Evolutionary conservation across 768 basidiomycete species (phyloP).

Genomic region (Flagelloscypha sp.): DNA sequence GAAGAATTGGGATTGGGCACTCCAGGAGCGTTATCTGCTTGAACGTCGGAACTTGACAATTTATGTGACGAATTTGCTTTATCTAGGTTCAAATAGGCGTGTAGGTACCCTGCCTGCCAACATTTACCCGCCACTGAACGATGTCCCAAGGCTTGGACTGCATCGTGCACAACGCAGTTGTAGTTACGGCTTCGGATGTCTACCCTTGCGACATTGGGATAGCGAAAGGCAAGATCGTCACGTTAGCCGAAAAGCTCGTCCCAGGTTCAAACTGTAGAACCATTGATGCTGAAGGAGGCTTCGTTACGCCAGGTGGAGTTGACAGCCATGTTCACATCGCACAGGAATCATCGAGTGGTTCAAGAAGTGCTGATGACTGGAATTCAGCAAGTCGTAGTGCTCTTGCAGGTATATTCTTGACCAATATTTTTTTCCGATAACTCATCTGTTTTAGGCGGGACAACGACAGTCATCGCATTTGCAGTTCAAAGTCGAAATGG

Average conservation of each 20-base stretch:
- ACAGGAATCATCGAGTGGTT: constrained; percentile 15
- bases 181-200: constrained; percentile 11
- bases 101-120: too few relatives aligned
- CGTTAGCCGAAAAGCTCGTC: constrained; percentile 13
- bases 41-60: too few relatives aligned
- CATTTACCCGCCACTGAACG: too few relatives aligned
- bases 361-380: constrained; percentile 22
- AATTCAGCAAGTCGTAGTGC: constrained; percentile 23
- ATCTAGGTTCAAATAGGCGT: too few relatives aligned
- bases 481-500: constrained; percentile 20
- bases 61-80: too few relatives aligned
- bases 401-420: constrained; percentile 14
- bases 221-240: constrained; percentile 22
- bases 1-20: too few relatives aligned
- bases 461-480: constrained; percentile 27
- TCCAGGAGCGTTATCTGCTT: too few relatives aligned
- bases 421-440: too few relatives aligned
- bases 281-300: constrained; percentile 27
- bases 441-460: constrained; percentile 15
- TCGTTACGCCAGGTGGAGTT: constrained; percentile 26
- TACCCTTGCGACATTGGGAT: constrained; percentile 21
- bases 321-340: constrained; percentile 29
- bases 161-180: constrained; percentile 9
- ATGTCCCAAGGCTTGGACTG: constrained; percentile 9
- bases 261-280: constrained; percentile 14